Conservation (phyloP, 2,329 filamentous ascomycete genomes). For the Fusarium tuaranense region DNA sequence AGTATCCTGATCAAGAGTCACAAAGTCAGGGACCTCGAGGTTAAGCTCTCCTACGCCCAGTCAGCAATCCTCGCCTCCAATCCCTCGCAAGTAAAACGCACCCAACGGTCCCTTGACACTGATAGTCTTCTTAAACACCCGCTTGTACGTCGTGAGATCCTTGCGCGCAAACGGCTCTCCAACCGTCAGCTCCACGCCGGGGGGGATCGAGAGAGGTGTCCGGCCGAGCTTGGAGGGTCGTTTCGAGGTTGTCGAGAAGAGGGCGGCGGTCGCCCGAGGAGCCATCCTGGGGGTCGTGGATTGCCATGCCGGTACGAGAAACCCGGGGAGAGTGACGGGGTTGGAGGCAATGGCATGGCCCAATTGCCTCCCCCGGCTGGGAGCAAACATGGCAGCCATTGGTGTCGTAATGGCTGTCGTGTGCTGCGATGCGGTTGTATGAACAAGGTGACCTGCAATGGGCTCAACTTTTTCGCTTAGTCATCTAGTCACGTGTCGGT, state of each 20-base stretch:
- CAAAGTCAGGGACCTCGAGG: constrained; percentile 82
- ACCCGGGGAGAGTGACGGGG: constrained; percentile 71
- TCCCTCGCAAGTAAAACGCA: constrained; percentile 52
- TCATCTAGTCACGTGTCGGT: constrained; percentile 48
- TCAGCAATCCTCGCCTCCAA: constrained; percentile 18
- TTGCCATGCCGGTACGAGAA: constrained; percentile 80
- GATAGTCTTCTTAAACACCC: constrained; percentile 73
- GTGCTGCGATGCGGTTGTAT: constrained; percentile 22
- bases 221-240: constrained; percentile 86
- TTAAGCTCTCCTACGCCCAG: constrained; percentile 74
- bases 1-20: constrained; percentile 77
- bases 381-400: constrained; percentile 71
- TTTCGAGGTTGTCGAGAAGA: constrained; percentile 78
- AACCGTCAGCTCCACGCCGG: constrained; percentile 82
- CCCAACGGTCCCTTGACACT: constrained; percentile 85
- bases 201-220: constrained; percentile 82
- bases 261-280: constrained; percentile 49
- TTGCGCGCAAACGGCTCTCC: constrained; percentile 69
- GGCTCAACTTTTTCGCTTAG: constrained; percentile 51
- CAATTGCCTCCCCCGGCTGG: constrained; percentile 70
- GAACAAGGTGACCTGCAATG: constrained; percentile 25
- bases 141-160: constrained; percentile 69
- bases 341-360: constrained; percentile 61
- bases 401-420: constrained; percentile 40
- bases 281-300: constrained; percentile 49